Percentiles rank a stretch among this genome's conserved stretches.
Conservation (phyloP, 2,329 filamentous ascomycete genomes). For the Camillea tinctor region DNA sequence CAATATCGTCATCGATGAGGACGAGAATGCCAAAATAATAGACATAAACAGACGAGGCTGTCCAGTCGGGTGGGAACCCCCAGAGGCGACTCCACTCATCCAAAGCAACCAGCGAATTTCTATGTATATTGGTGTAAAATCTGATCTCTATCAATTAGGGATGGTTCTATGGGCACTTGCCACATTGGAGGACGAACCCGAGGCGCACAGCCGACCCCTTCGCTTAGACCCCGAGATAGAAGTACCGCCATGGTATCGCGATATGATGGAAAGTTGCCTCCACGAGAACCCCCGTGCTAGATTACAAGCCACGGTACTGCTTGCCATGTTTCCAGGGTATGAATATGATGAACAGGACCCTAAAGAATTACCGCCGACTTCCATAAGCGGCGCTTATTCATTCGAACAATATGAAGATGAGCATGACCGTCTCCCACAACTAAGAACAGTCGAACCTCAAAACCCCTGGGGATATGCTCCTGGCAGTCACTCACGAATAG, state of each 20-base stretch:
- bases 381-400: conserved; percentile 40
- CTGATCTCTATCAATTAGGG: conserved; percentile 90
- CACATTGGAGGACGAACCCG: conserved; percentile 85
- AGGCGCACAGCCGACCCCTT: conserved; percentile 72
- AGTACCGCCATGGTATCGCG: conserved; percentile 76
- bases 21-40: conserved; percentile 90
- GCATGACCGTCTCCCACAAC: conserved; percentile 34
- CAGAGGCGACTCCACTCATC: conserved; percentile 82
- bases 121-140: conserved; percentile 98
- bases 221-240: conserved; percentile 55
- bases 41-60: conserved; percentile 98
- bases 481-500: conserved; percentile 35
- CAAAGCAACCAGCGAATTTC: conserved; percentile 86
- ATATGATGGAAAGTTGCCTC: conserved; percentile 74
- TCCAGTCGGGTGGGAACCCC: conserved; percentile 95
- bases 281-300: conserved; percentile 71
- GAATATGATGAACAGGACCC: conserved; percentile 27
- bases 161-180: conserved; percentile 97
- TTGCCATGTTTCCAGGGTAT: conserved; percentile 63
- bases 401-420: conserved; percentile 40
- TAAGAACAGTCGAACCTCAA: conserved; percentile 42
- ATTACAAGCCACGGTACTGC: conserved; percentile 69
- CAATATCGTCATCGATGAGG: conserved; percentile 88
- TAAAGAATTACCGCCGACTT: conserved; percentile 35
- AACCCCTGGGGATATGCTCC: conserved; percentile 45